Evolutionary conservation across 495 filamentous ascomycete species (phyloP), one percentile per base, ranked within the genome.

Genomic region (Neurospora africana): DNA sequence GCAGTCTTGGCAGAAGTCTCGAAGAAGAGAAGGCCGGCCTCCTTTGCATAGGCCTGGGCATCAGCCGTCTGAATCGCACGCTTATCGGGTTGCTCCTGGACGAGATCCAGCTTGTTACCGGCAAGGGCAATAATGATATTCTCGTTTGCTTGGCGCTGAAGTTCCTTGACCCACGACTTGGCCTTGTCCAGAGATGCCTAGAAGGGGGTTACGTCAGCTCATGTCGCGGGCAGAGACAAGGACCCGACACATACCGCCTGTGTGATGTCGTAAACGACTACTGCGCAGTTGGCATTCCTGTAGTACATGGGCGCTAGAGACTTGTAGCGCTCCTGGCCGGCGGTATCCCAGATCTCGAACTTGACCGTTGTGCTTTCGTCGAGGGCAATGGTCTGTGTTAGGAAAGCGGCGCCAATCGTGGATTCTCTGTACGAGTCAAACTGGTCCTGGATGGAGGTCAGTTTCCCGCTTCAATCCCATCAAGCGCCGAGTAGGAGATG

Each of bases 311-410:
- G 95, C 68, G 95, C 96, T 74, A 99, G 84, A 7, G 95, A 98
- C 87, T 98, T 98, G 85, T 98, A 99, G 76, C 95, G 88, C 79
- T 99, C 95, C 85, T 99, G 95, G 71, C 95, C 95, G 67, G 95
- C 95, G 23, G 95, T 99, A 83, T 99, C 95, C 95, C 95, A 99
- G 79, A 99, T 99, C 85, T 99, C 95, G 79, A 99, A 99, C 85
- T 99, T 99, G 81, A 99, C 95, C 53, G 95, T 99, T 73, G 95
- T 98, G 80, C 88, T 93, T 79, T 98, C 95, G 83, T 98, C 95
- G 79, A 98, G 89, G 72, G 95, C 92, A 79, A 98, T 98, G 69
- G 95, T 98, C 83, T 99, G 95, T 78, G 95, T 99, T 75, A 99
- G 87, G 89, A 99, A 99, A 74, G 95, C 95, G 73, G 95, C 95